These are phyloP conservation scores for Ilex aquifolium DNA, from an alignment of 257 asterid species.

Conservation along the genomic window DNA sequence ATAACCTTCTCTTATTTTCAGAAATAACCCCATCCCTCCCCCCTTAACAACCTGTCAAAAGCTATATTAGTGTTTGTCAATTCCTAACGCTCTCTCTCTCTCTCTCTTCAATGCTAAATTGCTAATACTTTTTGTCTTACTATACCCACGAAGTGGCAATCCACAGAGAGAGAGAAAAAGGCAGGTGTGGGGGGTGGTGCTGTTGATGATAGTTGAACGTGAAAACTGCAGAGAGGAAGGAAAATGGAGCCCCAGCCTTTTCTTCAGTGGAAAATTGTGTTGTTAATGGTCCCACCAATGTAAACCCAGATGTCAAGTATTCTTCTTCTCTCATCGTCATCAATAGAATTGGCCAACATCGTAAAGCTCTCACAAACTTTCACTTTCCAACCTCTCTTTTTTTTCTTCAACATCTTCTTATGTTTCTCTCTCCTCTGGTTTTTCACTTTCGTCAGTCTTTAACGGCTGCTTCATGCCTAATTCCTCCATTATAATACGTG, in stretches of 20 bases:
- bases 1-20: too few relatives aligned
- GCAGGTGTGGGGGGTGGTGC: slow-evolving; percentile 10
- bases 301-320: slow-evolving; percentile 7
- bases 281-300: slow-evolving; percentile 12
- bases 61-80: too few relatives aligned
- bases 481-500: too few relatives aligned
- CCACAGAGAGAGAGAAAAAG: not conserved
- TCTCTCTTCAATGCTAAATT: slow-evolving; percentile 21
- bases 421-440: slow-evolving; percentile 4
- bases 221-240: not conserved
- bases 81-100: not conserved
- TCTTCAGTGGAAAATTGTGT: not conserved
- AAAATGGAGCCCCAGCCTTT: not conserved
- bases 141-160: slow-evolving; percentile 4
- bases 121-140: slow-evolving; percentile 21
- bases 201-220: slow-evolving; percentile 5
- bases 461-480: too few relatives aligned
- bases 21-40: too few relatives aligned
- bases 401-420: slow-evolving; percentile 1
- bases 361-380: not conserved
- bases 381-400: slow-evolving; percentile 37
- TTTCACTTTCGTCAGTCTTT: too few relatives aligned
- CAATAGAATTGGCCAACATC: too few relatives aligned
- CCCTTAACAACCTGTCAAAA: too few relatives aligned
- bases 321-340: slow-evolving; percentile 3